Evolutionary conservation across 345 rosid species (phyloP).

Genomic region (Litchi chinensis): DNA sequence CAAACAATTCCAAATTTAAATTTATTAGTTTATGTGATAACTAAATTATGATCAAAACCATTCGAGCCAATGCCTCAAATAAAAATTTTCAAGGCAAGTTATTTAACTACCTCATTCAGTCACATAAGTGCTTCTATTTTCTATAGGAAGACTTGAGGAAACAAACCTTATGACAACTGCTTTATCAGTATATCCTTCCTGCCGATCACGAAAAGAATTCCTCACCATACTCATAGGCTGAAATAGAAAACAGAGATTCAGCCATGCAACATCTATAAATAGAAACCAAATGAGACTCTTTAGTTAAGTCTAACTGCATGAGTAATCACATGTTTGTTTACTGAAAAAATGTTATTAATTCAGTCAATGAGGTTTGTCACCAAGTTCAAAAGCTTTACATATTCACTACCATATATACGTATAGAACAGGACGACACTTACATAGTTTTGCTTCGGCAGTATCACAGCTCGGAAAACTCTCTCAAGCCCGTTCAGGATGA

Average conservation of each 20-base stretch:
- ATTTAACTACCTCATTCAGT: background rate
- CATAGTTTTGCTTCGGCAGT: conserved; percentile 89
- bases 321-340: background rate
- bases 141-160: background rate
- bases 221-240: conserved; percentile 92
- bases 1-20: background rate
- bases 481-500: conserved; percentile 91
- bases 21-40: background rate
- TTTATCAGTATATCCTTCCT: conserved; percentile 83
- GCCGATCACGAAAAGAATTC: conserved; percentile 76
- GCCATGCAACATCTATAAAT: conserved; percentile 22
- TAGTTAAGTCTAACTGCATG: background rate
- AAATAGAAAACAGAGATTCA: conserved; percentile 36
- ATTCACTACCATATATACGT: background rate
- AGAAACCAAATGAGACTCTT: conserved; percentile 6
- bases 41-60: too few species aligned
- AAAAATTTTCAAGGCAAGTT: background rate
- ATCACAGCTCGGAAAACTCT: conserved; percentile 85
- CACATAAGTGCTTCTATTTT: background rate
- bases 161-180: conserved; percentile 85
- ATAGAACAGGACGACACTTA: conserved; percentile 42
- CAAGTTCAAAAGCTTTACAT: background rate
- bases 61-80: background rate
- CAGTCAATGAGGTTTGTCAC: background rate
- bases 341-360: background rate